Evolutionary conservation across 2,329 filamentous ascomycete genomes (phyloP), one percentile per base, ranked within the genome.

Genomic region (Fusarium brevicatenulatum): DNA sequence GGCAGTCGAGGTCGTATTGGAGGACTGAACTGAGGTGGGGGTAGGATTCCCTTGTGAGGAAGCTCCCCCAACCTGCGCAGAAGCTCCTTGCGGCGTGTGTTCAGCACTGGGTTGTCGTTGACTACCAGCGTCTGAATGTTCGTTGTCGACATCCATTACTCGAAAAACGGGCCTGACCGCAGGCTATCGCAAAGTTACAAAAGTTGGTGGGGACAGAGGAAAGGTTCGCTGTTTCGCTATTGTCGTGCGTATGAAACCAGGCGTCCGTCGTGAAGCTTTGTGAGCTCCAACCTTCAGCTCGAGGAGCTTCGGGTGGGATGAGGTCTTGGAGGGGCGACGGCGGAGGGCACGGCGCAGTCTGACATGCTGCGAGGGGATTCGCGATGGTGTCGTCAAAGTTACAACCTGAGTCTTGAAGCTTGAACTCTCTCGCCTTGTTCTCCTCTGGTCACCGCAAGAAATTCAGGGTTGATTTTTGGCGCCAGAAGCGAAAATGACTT

Each of bases 41-140:
- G 79, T 80, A n/a, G 72, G 79, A 47, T 79, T 76, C n/a, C 77
- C 71, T 43, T 78, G 79, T 39, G 79, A 76, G 32, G 75, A 72
- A 55, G 76, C 65, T 61, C 74, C 73, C 16, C 69, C 70, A 46
- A 50, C 43, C 23, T 72, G 73, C 25, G 54, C 49, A 44, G 72
- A 66, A 68, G 66, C 60, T 62, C 77, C 76, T 65, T 83, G 82
- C 10, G 81, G 81, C 13, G 81, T 83, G 70, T 76, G 80, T 50
- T 75, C 77, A 32, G 78, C 73, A 68, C 80, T 82, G 56, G 76
- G 73, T 44, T 80, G 80, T 50, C 78, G 79, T 63, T 82, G 49
- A 68, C 74, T 23, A 71, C 77, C 36, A 72, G 77, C 37, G 70
- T 78, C 44, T 76, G 79, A 57, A 78, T 79, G 39, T 47, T 76